phyloP scores from a whole-genome alignment of 116 monocot species.

The Posidonia oceanica region DNA sequence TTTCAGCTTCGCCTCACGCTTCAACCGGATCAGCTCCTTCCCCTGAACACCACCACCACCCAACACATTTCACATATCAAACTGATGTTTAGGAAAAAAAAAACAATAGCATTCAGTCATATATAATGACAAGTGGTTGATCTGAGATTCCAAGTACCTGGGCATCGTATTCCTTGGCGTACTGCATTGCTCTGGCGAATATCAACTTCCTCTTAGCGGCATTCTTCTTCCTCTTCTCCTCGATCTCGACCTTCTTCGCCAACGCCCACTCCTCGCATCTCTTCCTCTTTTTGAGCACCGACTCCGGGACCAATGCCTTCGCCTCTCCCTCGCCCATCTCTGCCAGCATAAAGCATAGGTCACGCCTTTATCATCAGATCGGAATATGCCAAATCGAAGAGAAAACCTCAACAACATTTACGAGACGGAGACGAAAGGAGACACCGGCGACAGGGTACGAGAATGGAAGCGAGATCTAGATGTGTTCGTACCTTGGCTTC shows the following conservation, averaged over 20 bases:
- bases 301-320: slow-evolving; percentile 37
- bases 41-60: slow-evolving; percentile 25
- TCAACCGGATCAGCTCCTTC: slow-evolving; percentile 65
- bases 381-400: no score
- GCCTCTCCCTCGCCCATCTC: slow-evolving; percentile 10
- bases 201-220: slow-evolving; percentile 31
- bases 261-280: slow-evolving; percentile 36
- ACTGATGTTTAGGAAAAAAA: background rate
- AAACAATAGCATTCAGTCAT: background rate
- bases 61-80: background rate
- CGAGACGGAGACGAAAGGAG: no score
- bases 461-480: no score
- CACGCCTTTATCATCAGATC: no score
- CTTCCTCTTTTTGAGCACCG: slow-evolving; percentile 41
- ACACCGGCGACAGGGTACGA: no score
- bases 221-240: slow-evolving; percentile 20
- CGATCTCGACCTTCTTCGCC: slow-evolving; percentile 22
- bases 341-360: no score
- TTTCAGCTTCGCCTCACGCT: slow-evolving; percentile 81
- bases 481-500: no score
- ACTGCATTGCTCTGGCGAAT: slow-evolving; percentile 30
- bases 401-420: no score
- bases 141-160: slow-evolving; percentile 12
- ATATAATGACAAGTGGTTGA: no score
- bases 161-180: slow-evolving; percentile 32